Conservation (phyloP, 164 flowering plant species). For the Chloranthus sessilifolius region DNA sequence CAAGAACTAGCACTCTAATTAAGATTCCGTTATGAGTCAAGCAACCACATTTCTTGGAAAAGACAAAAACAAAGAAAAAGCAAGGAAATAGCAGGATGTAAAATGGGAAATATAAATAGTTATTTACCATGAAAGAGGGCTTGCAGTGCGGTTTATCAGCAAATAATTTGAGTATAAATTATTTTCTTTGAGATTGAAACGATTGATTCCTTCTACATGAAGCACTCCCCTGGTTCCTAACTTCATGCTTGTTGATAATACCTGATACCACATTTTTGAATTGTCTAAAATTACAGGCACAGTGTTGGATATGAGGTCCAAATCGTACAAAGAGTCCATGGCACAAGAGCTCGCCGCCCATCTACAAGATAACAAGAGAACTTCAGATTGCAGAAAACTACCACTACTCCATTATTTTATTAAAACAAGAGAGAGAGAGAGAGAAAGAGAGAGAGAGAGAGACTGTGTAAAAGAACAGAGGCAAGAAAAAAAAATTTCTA, state of each 20-base stretch:
- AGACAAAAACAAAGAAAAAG: no score
- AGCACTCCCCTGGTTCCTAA: slow-evolving; percentile 75
- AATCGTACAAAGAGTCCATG: slow-evolving; percentile 88
- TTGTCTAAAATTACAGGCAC: slow-evolving; percentile 89
- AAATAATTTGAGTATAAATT: slow-evolving; percentile 56
- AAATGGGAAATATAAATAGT: no score
- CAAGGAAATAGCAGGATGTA: no score
- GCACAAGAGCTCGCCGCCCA: slow-evolving; percentile 80
- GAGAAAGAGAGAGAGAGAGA: not conserved
- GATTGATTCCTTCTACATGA: slow-evolving; percentile 62
- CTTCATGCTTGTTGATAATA: slow-evolving; percentile 75
- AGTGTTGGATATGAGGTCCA: slow-evolving; percentile 73
- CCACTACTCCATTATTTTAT: no score
- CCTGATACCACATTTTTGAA: slow-evolving; percentile 71
- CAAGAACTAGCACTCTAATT: no score
- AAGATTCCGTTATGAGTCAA: no score
- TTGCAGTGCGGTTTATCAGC: slow-evolving; percentile 92
- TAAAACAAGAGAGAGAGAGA: no score
- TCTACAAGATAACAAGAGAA: slow-evolving; percentile 33
- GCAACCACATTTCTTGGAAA: no score
- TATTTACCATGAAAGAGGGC: slow-evolving; percentile 84
- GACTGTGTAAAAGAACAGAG: not conserved
- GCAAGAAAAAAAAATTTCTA: no score
- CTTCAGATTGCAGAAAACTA: slow-evolving; percentile 12
- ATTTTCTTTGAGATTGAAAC: slow-evolving; percentile 54